These are phyloP conservation scores for Citrullus amarus DNA, from an alignment of 306 rosid genomes.

Conservation along the genomic window DNA sequence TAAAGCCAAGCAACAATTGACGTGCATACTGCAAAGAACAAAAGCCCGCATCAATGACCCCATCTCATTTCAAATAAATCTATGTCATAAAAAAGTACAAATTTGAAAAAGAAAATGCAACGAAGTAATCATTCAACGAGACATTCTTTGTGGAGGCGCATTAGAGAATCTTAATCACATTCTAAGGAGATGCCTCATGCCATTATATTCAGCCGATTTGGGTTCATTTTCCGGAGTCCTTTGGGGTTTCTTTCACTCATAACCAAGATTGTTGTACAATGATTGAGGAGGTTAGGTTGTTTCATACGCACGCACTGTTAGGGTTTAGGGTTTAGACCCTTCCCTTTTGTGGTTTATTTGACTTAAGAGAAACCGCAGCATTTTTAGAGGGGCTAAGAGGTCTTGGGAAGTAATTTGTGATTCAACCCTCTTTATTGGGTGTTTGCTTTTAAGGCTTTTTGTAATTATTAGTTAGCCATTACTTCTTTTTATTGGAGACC, in stretches of 20 bases:
- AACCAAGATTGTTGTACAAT: neutral
- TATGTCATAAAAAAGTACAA: neutral
- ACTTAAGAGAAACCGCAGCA: neutral
- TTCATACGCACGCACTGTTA: too few species aligned
- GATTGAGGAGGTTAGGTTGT: neutral
- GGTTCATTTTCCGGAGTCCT: neutral
- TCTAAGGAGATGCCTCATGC: neutral
- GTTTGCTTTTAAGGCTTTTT: neutral
- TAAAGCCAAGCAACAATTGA: slow-evolving; percentile 80
- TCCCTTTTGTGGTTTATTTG: neutral
- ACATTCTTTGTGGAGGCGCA: neutral
- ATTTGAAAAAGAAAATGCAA: neutral
- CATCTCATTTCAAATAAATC: neutral
- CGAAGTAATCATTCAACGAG: neutral
- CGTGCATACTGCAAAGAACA: slow-evolving; percentile 70
- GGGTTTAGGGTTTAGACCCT: too few species aligned
- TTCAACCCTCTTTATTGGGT: neutral
- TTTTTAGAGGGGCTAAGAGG: neutral
- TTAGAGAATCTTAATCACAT: neutral
- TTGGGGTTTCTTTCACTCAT: neutral
- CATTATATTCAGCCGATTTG: neutral
- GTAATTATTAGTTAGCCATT: neutral
- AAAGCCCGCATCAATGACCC: slow-evolving; percentile 5
- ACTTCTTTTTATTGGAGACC: neutral
- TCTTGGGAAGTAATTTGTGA: neutral